Percentiles rank a stretch among this genome's conserved stretches.
Evolutionary conservation across 257 asterid species (phyloP).

Genomic region (Nicotiana sylvestris): DNA sequence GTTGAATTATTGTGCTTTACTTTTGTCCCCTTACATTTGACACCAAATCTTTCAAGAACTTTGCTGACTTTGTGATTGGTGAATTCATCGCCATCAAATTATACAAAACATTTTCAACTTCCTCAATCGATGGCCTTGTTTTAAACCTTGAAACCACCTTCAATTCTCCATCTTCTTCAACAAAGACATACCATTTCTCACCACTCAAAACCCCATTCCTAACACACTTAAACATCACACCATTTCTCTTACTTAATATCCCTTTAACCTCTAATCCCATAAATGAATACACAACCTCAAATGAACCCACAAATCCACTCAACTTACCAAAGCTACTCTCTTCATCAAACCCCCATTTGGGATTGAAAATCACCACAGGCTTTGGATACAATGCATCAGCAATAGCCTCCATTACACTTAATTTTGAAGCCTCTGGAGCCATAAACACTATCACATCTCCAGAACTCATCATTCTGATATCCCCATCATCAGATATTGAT

Average conservation of each 20-base stretch:
- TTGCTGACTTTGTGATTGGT: slow-evolving; percentile 61
- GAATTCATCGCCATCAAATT: slow-evolving; percentile 88
- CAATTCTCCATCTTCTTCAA: slow-evolving; percentile 34
- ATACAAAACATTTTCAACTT: slow-evolving; percentile 31
- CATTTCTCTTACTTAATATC: slow-evolving; percentile 61
- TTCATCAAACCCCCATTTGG: slow-evolving; percentile 76
- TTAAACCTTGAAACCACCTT: slow-evolving; percentile 43
- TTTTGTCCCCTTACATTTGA: slow-evolving; percentile 11
- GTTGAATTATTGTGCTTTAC: neutral
- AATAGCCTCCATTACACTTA: slow-evolving; percentile 45
- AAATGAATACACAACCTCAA: slow-evolving; percentile 78
- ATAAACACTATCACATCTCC: slow-evolving; percentile 64
- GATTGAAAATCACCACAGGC: slow-evolving; percentile 78
- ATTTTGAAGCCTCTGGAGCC: slow-evolving; percentile 50
- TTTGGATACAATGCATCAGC: slow-evolving; percentile 51
- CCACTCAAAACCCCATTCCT: slow-evolving; percentile 75
- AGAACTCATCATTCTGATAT: slow-evolving; percentile 34
- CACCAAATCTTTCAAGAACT: slow-evolving; percentile 50
- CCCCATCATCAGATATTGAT: slow-evolving; percentile 31
- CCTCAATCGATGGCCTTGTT: slow-evolving; percentile 16
- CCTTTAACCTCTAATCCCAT: slow-evolving; percentile 89
- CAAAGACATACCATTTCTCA: slow-evolving; percentile 74
- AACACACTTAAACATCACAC: slow-evolving; percentile 67
- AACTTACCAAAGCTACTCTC: slow-evolving; percentile 53
- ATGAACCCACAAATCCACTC: slow-evolving; percentile 61